Conservation (phyloP, 225 moss, liverwort and hornwort genomes). For the Physcomitrium patens region DNA sequence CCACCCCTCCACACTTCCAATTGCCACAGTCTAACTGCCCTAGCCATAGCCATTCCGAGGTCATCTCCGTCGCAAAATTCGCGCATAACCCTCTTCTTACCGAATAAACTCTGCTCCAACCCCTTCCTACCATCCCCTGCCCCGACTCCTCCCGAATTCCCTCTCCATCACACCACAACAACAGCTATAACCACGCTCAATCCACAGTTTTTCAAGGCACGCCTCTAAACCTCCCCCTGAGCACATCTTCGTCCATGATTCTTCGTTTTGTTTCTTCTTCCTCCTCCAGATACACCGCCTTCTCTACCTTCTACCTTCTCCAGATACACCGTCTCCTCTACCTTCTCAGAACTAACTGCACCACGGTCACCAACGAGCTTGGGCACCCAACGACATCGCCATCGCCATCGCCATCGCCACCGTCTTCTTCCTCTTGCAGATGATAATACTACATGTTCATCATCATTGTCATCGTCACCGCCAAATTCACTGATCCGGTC, state of each 20-base stretch:
- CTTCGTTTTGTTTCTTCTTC: not conserved
- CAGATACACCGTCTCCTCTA: not conserved
- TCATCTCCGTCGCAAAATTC: conserved; percentile 3
- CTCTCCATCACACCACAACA: conserved; percentile 8
- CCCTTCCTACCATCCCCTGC: not conserved
- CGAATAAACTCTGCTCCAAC: not conserved
- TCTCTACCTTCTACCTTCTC: not conserved
- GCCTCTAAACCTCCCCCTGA: too few relatives aligned
- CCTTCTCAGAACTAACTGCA: not conserved
- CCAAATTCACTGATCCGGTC: not conserved
- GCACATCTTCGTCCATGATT: not conserved
- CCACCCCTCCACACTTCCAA: conserved; percentile 14
- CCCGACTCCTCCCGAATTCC: conserved; percentile 3
- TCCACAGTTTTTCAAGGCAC: too few relatives aligned
- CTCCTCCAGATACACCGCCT: conserved; percentile 9
- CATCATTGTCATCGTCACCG: not conserved
- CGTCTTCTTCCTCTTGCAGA: not conserved
- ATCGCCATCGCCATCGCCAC: conserved; percentile 3
- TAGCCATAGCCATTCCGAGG: not conserved
- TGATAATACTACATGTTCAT: not conserved
- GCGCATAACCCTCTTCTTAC: too few relatives aligned
- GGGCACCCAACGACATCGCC: not conserved
- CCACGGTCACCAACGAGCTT: not conserved
- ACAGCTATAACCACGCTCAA: too few relatives aligned
- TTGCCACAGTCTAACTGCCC: not conserved